Evolutionary conservation across 1,139 yeast species (phyloP).

Genomic region (Saccharomyces hybrid): DNA sequence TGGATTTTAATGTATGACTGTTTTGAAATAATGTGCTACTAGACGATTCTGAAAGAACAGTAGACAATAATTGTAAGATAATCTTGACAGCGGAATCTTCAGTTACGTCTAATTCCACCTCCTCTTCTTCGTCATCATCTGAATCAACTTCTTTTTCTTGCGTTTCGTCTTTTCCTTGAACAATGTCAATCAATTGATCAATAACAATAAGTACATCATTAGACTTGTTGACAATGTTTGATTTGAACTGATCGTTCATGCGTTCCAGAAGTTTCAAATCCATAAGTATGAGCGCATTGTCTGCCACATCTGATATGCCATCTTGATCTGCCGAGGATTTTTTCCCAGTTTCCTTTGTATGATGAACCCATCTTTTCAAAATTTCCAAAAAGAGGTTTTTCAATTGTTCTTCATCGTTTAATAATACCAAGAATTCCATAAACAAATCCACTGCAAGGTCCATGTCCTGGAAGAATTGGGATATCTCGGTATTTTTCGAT

Average conservation of each 20-base stretch:
- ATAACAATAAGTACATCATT: constrained; percentile 51
- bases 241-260: constrained; percentile 53
- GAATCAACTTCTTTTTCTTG: constrained; percentile 34
- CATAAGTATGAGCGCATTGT: constrained; percentile 50
- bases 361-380: constrained; percentile 54
- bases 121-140: constrained; percentile 37
- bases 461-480: constrained; percentile 37
- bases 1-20: constrained; percentile 7
- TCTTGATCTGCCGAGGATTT: constrained; percentile 18
- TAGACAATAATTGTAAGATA: constrained; percentile 47
- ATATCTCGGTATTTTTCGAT: constrained; percentile 1
- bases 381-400: constrained; percentile 44
- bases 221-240: constrained; percentile 55
- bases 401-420: constrained; percentile 45
- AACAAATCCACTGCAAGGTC: constrained; percentile 47
- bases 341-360: constrained; percentile 12
- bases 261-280: constrained; percentile 60
- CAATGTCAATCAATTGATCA: constrained; percentile 37
- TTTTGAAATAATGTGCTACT: constrained; percentile 3
- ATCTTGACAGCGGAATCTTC: constrained; percentile 21
- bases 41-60: constrained; percentile 34
- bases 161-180: constrained; percentile 21
- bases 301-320: constrained; percentile 34
- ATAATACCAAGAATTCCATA: constrained; percentile 40
- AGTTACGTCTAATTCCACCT: constrained; percentile 30